Percentiles rank a stretch among this genome's conserved stretches.
Conservation (phyloP, 805 yeast species). For the Suhomyces pyralidae region DNA sequence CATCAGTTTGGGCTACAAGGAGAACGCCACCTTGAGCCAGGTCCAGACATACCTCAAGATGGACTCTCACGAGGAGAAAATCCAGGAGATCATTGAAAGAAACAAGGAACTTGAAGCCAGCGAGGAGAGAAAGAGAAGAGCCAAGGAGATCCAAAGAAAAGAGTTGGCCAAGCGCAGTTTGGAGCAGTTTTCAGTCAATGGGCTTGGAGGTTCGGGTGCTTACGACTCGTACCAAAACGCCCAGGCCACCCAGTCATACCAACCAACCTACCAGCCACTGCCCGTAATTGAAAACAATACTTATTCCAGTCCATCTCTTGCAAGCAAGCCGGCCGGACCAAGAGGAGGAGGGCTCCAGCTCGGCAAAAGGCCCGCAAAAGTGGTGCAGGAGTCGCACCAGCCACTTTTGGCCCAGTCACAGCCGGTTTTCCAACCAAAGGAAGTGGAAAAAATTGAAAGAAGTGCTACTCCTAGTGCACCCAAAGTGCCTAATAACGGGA, state of each 20-base stretch:
- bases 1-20: constrained; percentile 84
- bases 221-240: constrained; percentile 13
- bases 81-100: constrained; percentile 95
- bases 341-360: constrained; percentile 70
- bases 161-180: constrained; percentile 65
- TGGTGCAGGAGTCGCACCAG: constrained; percentile 22
- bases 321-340: constrained; percentile 27
- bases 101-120: constrained; percentile 96
- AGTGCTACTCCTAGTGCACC: constrained; percentile 15
- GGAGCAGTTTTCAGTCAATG: constrained; percentile 38
- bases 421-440: constrained; percentile 31
- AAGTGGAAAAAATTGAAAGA: constrained; percentile 11
- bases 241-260: constrained; percentile 20
- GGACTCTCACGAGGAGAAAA: constrained; percentile 98
- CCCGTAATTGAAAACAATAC: constrained; percentile 20
- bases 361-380: constrained; percentile 51
- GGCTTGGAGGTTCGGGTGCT: constrained; percentile 12
- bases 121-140: constrained; percentile 94
- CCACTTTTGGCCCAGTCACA: constrained; percentile 29
- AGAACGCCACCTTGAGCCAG: constrained; percentile 76
- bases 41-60: constrained; percentile 87
- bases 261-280: constrained; percentile 28
- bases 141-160: constrained; percentile 81
- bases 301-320: constrained; percentile 14
- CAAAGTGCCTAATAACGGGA: constrained; percentile 63